Base-by-base conservation (phyloP, 73 alveolate species). In the Effrenium voratum region DNA sequence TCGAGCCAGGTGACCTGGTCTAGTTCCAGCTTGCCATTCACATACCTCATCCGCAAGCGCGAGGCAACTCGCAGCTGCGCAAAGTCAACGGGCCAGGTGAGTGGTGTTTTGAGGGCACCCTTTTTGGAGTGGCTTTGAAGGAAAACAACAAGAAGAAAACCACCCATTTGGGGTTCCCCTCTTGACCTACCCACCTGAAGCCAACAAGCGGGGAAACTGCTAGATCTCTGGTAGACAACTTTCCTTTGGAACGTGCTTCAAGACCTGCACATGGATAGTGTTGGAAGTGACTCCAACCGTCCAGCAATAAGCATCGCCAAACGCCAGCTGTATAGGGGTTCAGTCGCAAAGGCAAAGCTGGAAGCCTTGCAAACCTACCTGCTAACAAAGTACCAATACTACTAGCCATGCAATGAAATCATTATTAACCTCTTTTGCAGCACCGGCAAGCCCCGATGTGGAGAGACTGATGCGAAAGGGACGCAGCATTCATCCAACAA, bases 11-110 rank as follows among this genome's bases (percentile, higher is more conserved):
- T 55, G 43, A 90, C 97, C 32, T 70, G 38, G 75, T 90, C 97
- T 44, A 90, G 38, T 43, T 90, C 97, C 57, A 90, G 57, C 41
- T 90, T 66, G 34, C 97, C 97, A 24, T 90, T 90, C 66, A 90
- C 97, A 68, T 90, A 90, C 97, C 97, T 88, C 52, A 40, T 40
- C 36, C 12, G 16, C 40, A 13, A 2, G 5, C n/a, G 22, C 41
- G n/a, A 32, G 77, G 38, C 32, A 66, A 5, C n/a, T 5, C 43
- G 38, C 13, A 5, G 5, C 77, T 66, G 43, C 26, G 19, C 26
- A 52, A 52, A 52, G 63, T 8, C 19, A 52, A 66, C 8, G 77
- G 41, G 22, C 77, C 13, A 19, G 43, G 43, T 66, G 77, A 16
- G 12, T 8, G 8, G 77, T 55, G 68, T 55, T 22, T 55, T 55